Percentiles rank a stretch among this genome's conserved stretches.
These are phyloP conservation scores for Fusarium succisae DNA, from an alignment of 2,329 filamentous ascomycete species.

Conservation along the genomic window DNA sequence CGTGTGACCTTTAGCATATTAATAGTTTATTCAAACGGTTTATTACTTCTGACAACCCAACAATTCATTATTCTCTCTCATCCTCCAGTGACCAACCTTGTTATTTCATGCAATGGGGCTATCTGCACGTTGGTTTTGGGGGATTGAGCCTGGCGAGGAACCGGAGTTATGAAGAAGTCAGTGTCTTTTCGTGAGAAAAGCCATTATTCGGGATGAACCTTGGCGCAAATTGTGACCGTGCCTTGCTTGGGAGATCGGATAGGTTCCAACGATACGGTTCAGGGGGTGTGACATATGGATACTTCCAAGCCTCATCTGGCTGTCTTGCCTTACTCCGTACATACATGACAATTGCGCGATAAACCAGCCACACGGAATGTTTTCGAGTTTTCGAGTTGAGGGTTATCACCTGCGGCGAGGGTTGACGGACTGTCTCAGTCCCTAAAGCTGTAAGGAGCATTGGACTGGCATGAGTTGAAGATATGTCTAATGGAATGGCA, in stretches of 20 bases:
- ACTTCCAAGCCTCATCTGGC: constrained; percentile 19
- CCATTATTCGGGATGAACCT: constrained; percentile 10
- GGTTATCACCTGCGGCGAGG: constrained; percentile 6
- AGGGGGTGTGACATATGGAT: background rate
- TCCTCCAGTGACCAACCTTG: background rate
- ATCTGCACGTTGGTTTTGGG: constrained; percentile 6
- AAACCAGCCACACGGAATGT: constrained; percentile 5
- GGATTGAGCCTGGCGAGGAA: background rate
- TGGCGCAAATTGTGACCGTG: background rate
- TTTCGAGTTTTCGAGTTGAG: background rate
- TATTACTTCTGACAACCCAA: background rate
- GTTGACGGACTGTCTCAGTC: constrained; percentile 11
- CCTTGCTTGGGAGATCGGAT: constrained; percentile 10
- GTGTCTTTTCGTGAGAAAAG: background rate
- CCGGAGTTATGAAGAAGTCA: background rate
- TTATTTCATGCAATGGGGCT: background rate
- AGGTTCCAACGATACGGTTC: background rate
- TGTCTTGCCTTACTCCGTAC: background rate
- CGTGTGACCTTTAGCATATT: background rate
- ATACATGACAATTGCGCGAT: background rate
- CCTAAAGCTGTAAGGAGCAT: constrained; percentile 10
- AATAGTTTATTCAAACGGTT: background rate
- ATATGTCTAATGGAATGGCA: background rate
- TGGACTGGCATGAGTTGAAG: constrained; percentile 3
- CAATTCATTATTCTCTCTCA: background rate